phyloP scores from a whole-genome alignment of 176 grass and related monocot species.

The Eleusine indica region DNA sequence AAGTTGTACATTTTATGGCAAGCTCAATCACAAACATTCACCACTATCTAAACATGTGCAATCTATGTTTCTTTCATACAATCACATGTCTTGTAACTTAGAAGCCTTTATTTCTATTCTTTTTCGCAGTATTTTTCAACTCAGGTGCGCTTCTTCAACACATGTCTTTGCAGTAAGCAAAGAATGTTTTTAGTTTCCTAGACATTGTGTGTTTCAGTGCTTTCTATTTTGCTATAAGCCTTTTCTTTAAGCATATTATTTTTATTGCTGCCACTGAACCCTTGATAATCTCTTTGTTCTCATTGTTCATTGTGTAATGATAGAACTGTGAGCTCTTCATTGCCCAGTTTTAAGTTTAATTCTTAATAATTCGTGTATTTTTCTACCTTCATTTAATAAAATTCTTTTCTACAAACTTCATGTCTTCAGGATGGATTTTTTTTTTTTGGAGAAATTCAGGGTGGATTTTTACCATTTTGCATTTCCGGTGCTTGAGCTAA shows the following conservation, averaged over 20 bases:
- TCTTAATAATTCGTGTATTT: background rate
- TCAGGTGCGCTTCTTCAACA: too few species aligned
- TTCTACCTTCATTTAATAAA: slow-evolving; percentile 5
- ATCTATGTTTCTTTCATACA: background rate
- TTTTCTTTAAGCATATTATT: slow-evolving; percentile 1
- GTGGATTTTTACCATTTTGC: slow-evolving; percentile 18
- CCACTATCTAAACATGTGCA: background rate
- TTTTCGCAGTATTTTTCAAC: too few species aligned
- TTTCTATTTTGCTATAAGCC: background rate
- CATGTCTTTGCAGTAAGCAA: too few species aligned
- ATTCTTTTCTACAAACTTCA: background rate
- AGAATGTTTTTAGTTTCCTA: background rate
- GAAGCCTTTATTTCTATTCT: background rate
- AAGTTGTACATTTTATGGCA: too few species aligned
- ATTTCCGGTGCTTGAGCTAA: slow-evolving; percentile 37
- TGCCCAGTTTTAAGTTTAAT: background rate
- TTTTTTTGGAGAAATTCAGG: too few species aligned
- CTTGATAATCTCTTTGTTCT: too few species aligned
- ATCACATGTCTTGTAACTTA: background rate
- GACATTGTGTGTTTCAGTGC: background rate
- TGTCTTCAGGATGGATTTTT: background rate
- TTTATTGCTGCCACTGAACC: background rate
- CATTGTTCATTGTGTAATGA: too few species aligned
- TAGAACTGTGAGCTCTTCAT: too few species aligned
- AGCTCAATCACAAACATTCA: background rate